These are phyloP conservation scores for Filosporella fistucella DNA, from an alignment of 495 filamentous ascomycete species.

Conservation along the genomic window DNA sequence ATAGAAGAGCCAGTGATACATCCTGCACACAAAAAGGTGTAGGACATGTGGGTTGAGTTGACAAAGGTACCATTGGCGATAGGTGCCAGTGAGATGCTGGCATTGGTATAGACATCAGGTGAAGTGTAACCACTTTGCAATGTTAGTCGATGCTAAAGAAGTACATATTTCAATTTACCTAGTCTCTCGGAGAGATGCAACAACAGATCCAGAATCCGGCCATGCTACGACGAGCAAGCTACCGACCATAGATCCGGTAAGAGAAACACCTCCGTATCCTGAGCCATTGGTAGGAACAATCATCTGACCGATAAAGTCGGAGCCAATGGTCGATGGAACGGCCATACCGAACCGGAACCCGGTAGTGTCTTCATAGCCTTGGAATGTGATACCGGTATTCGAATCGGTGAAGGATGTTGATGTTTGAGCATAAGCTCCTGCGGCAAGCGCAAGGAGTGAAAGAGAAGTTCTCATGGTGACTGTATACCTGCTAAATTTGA, in stretches of 20 bases:
- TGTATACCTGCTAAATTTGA: background rate
- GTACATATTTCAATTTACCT: slow-evolving; percentile 15
- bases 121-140: slow-evolving; percentile 41
- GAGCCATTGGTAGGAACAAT: slow-evolving; percentile 12
- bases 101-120: slow-evolving; percentile 47
- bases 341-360: slow-evolving; percentile 46
- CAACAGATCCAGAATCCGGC: slow-evolving; percentile 36
- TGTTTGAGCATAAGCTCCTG: slow-evolving; percentile 11
- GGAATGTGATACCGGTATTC: slow-evolving; percentile 30
- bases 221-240: slow-evolving; percentile 52
- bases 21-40: slow-evolving; percentile 33
- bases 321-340: slow-evolving; percentile 42
- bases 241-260: slow-evolving; percentile 51
- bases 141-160: background rate
- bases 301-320: slow-evolving; percentile 36
- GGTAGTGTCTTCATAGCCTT: slow-evolving; percentile 22
- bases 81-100: slow-evolving; percentile 24
- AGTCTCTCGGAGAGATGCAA: slow-evolving; percentile 51
- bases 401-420: slow-evolving; percentile 29
- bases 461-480: slow-evolving; percentile 7
- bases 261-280: slow-evolving; percentile 49
- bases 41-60: slow-evolving; percentile 23
- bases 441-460: slow-evolving; percentile 9
- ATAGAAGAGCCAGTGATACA: slow-evolving; percentile 20
- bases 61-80: slow-evolving; percentile 32